Evolutionary conservation across 1,284 basidiomycete species (phyloP), one percentile per base, ranked within the genome.

Genomic region (Cryptococcus maquisensis): DNA sequence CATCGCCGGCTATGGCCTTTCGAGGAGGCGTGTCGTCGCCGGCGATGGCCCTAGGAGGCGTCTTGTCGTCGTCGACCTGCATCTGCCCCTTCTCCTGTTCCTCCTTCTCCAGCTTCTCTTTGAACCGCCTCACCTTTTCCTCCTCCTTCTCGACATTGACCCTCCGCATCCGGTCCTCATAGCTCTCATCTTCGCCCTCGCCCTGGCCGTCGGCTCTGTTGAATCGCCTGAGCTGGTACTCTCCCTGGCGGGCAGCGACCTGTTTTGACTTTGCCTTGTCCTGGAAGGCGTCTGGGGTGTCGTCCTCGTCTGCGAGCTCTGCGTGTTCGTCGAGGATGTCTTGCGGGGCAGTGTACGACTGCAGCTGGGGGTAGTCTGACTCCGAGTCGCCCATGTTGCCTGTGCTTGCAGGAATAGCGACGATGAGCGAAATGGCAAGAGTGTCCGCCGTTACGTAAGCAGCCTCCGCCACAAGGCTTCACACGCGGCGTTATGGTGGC

Each of bases 131-230:
- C 21, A 98, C 93, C 54, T 91, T 80, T 65, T 81, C 81, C 77
- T 98, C 95, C 77, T 98, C 95, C 74, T 91, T 86, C 80, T 98
- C 94, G 69, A 99, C 77, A 71, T 87, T 85, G 57, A 89, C 83
- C 65, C 94, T 75, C 63, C 93, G 82, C 96, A 98, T 99, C 20
- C 93, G 90, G 69, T 98, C 94, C 72, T 90, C 93, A 77, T 98
- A 98, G 6, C 88, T 88, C 51, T 78, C 78, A 52, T 90, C 90
- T 69, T 92, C 89, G 7, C 83, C 83, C 56, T 73, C 73, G 12
- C 65, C 69, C 24, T 64, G 50, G 5, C 65, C 72, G 39, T 75
- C 70, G 59, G 86, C 82, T 47, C 93, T 85, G 66, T 83, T 83
- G 78, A 98, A 98, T 38, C 94, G 84, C 55, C 93, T 84, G 65